Base-by-base conservation (phyloP, 2,329 filamentous ascomycete genomes). In the Diaporthe aspalathi region DNA sequence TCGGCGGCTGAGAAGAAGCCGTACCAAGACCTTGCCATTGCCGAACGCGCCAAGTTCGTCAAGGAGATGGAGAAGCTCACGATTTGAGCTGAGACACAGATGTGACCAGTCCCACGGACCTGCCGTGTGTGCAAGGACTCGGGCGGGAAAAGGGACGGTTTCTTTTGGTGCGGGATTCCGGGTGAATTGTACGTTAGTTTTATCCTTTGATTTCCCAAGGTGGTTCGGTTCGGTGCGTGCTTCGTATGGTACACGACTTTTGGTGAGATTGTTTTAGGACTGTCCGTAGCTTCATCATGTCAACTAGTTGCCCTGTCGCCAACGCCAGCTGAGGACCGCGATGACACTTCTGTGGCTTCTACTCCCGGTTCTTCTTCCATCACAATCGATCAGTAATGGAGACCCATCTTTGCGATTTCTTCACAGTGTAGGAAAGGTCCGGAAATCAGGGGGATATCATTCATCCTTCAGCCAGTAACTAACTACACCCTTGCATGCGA, bases 1-100 rank as follows among this genome's bases (percentile, higher is more conserved):
- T 76, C 80, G 50, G 76, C 76, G 1, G 74, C 79, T 0, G 83
- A 87, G 74, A 72, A 62, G 67, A 70, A 83, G 77, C 75, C 78
- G 5, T 87, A 80, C 74, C 63, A 76, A 3, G 81, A 84, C 24
- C 74, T 79, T 24, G 73, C 78, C 22, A 75, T 75, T 20, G 75
- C 78, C 22, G 75, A 82, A 7, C 5, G 7, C 3, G 77, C 77
- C 11, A 78, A 76, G 22, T 82, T 82, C 70, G 56, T 70, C 29
- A 80, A 81, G 74, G 78, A 80, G 32, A 68, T 78, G 35, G 32
- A 70, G 35, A 65, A 71, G 9, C 52, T 78, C 11, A 70, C 80
- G 54, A 12, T 49, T 35, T 68, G 47, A 24, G 43, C n/a, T 27
- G 11, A 50, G 22, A 24, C 38, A 32, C 35, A 22, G 16, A 40